Conservation (phyloP, 805 yeast genomes). For the Ascoidea asiatica region DNA sequence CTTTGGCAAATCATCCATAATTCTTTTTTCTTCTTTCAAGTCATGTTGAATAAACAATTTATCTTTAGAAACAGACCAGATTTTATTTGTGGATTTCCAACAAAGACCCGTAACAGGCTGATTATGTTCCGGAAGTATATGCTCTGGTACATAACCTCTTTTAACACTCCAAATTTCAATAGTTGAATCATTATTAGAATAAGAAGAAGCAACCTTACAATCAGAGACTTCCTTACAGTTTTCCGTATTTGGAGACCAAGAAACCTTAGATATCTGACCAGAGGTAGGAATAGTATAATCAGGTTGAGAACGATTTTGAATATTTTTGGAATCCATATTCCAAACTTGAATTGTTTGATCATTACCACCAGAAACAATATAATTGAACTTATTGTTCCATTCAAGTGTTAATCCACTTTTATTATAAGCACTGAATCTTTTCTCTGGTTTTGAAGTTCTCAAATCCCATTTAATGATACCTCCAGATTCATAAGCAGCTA, state of each 20-base stretch:
- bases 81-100: conserved; percentile 25
- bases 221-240: conserved; percentile 27
- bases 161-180: conserved; percentile 28
- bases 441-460: conserved; percentile 42
- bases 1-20: conserved; percentile 1
- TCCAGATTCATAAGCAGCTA: conserved; percentile 83
- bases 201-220: conserved; percentile 57
- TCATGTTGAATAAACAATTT: conserved; percentile 23
- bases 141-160: conserved; percentile 79
- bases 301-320: conserved; percentile 29
- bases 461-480: conserved; percentile 77
- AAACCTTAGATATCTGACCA: conserved; percentile 63
- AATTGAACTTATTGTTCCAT: conserved; percentile 78
- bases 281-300: conserved; percentile 63
- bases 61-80: conserved; percentile 27
- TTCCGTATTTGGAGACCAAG: conserved; percentile 44
- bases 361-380: conserved; percentile 83
- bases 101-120: conserved; percentile 26
- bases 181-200: conserved; percentile 16
- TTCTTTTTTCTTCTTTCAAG: conserved; percentile 12
- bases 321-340: conserved; percentile 35
- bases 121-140: conserved; percentile 37
- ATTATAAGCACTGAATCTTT: conserved; percentile 74
- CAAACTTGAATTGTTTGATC: conserved; percentile 75
- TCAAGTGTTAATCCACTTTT: conserved; percentile 84